Evolutionary conservation across 2,329 filamentous ascomycete genomes (phyloP).

Genomic region (Penicillium verrucosum): DNA sequence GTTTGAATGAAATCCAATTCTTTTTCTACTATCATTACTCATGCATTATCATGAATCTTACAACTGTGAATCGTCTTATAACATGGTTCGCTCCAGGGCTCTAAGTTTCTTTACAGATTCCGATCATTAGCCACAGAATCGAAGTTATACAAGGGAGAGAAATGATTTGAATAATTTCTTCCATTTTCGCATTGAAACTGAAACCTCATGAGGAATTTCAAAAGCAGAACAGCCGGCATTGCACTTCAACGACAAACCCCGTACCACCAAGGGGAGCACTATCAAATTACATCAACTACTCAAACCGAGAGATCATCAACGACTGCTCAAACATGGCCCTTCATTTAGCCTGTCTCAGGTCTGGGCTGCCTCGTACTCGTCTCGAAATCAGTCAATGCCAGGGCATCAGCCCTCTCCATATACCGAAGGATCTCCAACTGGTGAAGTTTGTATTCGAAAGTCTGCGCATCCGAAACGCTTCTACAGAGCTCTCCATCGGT

Average conservation of each 20-base stretch:
- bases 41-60: not conserved
- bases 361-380: not conserved
- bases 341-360: not conserved
- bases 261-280: not conserved
- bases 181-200: not conserved
- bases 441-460: constrained; percentile 8
- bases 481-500: not conserved
- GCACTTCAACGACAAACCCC: not conserved
- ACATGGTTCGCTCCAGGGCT: not conserved
- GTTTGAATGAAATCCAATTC: not conserved
- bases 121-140: not conserved
- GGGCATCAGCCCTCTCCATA: not conserved
- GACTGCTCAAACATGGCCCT: not conserved
- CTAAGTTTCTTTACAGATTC: not conserved
- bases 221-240: not conserved
- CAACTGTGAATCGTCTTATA: not conserved
- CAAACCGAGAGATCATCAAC: not conserved
- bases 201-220: not conserved
- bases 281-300: not conserved
- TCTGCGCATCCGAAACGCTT: constrained; percentile 4
- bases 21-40: not conserved
- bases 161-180: not conserved
- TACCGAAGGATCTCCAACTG: constrained; percentile 5
- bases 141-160: not conserved
- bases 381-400: constrained; percentile 3